Evolutionary conservation across 192 early-diverging fungal genomes (phyloP), one percentile per base, ranked within the genome.

Genomic region (Coemansia sp.): DNA sequence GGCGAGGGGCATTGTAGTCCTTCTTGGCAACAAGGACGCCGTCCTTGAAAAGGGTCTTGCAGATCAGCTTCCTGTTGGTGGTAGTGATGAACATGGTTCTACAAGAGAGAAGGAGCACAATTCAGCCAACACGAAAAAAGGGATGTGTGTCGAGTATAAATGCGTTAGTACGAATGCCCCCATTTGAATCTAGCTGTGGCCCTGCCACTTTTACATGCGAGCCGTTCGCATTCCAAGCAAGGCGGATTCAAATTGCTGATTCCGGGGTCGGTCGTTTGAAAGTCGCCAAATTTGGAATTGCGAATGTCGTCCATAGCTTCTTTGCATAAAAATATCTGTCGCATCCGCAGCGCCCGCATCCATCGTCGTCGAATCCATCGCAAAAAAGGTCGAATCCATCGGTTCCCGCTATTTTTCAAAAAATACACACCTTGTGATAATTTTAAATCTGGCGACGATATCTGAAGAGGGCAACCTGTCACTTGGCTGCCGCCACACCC

Each of bases 11-110:
- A 84, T 99, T 95, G 90, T 87, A 97, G 89, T 99, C 95, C 90
- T 99, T 99, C 87, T 96, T 91, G 83, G 95, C 97, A 63, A 99
- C 97, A 74, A 99, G 85, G 76, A 95, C 95, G 70, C 97, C 97
- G 84, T 99, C 97, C 91, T 89, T 90, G 89, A 94, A 94, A 70
- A 94, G 86, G 73, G 86, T 87, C 86, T 95, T 91, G 92, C 94
- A 95, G 86, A 97, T 95, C 82, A 82, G 74, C 91, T 94, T 95
- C 84, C 95, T 88, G 91, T 99, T 96, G 83, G 92, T 83, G 85
- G 93, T 95, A 73, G 93, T 90, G 86, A 99, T 96, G 80, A 95
- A 91, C 96, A 99, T 98, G 83, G 80, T 93, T 74, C 77, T 79
- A 79, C 68, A 73, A 21, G 1, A 24, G 1, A 10, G 34, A 1